These are phyloP conservation scores for Oryza coarctata DNA, from an alignment of 176 grass and related monocot genomes.

Conservation along the genomic window DNA sequence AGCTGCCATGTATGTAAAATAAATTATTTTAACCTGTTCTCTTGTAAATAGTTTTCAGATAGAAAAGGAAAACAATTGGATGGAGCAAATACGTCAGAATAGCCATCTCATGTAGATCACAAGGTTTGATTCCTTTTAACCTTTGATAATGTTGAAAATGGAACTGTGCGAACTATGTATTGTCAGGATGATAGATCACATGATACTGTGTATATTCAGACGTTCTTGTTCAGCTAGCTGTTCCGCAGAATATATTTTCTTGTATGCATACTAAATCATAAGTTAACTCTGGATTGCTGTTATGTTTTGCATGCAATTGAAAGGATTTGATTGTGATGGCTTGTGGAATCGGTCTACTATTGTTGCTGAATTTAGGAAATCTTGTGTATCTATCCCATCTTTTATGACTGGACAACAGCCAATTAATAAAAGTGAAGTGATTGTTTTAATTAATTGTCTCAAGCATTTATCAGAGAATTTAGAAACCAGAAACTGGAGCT, in stretches of 20 bases:
- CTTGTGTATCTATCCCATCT: not conserved
- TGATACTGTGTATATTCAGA: not conserved
- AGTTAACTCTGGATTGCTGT: not conserved
- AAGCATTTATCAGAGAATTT: conserved; percentile 18
- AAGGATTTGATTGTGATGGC: not conserved
- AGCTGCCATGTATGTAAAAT: not conserved
- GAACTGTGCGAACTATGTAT: not conserved
- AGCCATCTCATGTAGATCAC: not conserved
- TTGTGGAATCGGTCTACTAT: not conserved
- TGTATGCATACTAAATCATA: conserved; percentile 5
- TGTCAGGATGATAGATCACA: conserved; percentile 9
- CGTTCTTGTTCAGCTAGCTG: not conserved
- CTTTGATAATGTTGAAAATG: not conserved
- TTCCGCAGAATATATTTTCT: conserved; percentile 2
- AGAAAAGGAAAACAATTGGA: not conserved
- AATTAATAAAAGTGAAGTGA: not conserved
- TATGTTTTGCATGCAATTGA: not conserved
- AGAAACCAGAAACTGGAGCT: not conserved
- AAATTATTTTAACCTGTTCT: not conserved
- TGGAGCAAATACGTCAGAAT: not conserved
- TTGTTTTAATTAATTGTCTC: conserved; percentile 15
- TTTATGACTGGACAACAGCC: not conserved
- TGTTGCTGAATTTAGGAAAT: not conserved
- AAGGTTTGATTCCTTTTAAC: conserved; percentile 23
- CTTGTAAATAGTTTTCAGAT: not conserved